Conservation (phyloP, 176 grass and related monocot species). For the Rhynchospora pubera region DNA sequence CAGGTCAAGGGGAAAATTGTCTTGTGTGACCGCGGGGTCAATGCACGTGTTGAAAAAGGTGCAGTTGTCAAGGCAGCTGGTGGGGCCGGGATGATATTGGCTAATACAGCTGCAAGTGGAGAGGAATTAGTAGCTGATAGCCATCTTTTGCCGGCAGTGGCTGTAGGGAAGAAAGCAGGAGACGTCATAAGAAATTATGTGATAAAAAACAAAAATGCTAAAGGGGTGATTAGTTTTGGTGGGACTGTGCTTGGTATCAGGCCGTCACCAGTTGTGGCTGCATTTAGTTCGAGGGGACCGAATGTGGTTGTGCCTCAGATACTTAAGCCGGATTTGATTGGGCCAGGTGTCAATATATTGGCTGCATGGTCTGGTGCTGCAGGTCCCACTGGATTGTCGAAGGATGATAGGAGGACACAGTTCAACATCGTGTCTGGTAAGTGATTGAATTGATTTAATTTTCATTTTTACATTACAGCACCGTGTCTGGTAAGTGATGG, state of each 20-base stretch:
- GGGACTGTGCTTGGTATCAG: constrained; percentile 78
- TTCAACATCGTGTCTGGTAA: constrained; percentile 98
- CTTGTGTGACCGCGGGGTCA: constrained; percentile 85
- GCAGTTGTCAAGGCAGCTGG: constrained; percentile 73
- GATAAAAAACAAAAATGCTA: constrained; percentile 25
- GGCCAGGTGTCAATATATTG: constrained; percentile 90
- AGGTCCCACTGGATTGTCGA: constrained; percentile 74
- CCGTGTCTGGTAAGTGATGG: constrained; percentile 48
- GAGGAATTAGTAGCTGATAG: constrained; percentile 95
- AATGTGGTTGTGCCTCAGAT: constrained; percentile 76
- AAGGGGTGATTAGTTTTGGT: constrained; percentile 69
- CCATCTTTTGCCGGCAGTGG: constrained; percentile 78
- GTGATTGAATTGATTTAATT: constrained; percentile 1
- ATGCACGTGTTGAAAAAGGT: constrained; percentile 85
- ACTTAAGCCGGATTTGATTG: constrained; percentile 93
- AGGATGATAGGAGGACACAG: constrained; percentile 64
- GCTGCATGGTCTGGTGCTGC: constrained; percentile 69
- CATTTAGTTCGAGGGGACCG: constrained; percentile 95
- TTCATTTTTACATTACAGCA: neutral
- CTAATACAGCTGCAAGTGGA: constrained; percentile 70
- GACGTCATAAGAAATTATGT: constrained; percentile 73
- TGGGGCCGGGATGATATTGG: constrained; percentile 75
- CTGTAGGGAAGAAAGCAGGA: constrained; percentile 48
- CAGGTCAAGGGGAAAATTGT: constrained; percentile 74
- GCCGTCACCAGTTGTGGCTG: constrained; percentile 78